phyloP scores from a whole-genome alignment of 306 rosid species.

The Carpinus fangiana region DNA sequence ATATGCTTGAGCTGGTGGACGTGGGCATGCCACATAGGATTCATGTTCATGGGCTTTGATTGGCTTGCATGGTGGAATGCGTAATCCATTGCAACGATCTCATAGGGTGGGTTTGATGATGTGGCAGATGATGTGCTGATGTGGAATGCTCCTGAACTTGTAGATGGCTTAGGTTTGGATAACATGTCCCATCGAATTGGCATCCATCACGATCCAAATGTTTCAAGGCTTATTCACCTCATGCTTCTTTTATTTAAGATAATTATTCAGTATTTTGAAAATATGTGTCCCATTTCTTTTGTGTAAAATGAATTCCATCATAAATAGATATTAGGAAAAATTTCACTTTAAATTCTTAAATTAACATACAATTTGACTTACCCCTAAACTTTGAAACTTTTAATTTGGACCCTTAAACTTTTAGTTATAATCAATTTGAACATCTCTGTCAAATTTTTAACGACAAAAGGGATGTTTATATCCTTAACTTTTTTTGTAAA shows the following conservation, averaged over 20 bases:
- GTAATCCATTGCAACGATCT: conserved; percentile 66
- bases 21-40: conserved; percentile 75
- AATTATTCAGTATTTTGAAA: not conserved
- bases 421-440: too few species aligned
- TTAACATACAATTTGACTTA: too few species aligned
- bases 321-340: too few species aligned
- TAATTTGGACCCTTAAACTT: too few species aligned
- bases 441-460: too few species aligned
- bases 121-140: conserved; percentile 57
- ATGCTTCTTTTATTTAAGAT: not conserved
- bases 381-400: too few species aligned
- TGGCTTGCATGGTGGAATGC: conserved; percentile 41
- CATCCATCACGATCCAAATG: conserved; percentile 13
- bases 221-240: not conserved
- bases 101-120: conserved; percentile 52
- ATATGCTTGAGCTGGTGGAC: conserved; percentile 77
- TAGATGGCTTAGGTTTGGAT: conserved; percentile 47
- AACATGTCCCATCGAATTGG: conserved; percentile 56
- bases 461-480: too few species aligned
- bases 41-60: conserved; percentile 39
- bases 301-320: not conserved
- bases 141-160: conserved; percentile 36
- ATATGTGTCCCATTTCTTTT: not conserved
- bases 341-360: too few species aligned
- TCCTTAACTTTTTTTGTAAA: too few species aligned